These are phyloP conservation scores for Coniochaeta sp. DNA, from an alignment of 2,329 filamentous ascomycete species.

Conservation along the genomic window DNA sequence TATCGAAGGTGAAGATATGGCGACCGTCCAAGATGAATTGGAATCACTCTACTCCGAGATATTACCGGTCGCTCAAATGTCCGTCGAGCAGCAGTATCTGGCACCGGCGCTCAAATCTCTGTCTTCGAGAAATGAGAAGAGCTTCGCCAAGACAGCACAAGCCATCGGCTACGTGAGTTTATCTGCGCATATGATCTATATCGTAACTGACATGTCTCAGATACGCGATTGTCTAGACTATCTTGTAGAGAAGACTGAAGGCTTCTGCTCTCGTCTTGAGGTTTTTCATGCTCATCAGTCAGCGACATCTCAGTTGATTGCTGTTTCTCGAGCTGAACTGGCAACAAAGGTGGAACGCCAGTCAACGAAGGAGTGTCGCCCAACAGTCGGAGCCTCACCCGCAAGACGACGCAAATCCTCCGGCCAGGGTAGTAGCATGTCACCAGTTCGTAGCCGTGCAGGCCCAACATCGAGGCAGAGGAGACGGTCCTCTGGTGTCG, in stretches of 20 bases:
- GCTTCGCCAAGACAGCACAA: slow-evolving; percentile 33
- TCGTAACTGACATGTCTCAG: slow-evolving; percentile 24
- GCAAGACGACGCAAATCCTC: slow-evolving; percentile 17
- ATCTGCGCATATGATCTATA: slow-evolving; percentile 1
- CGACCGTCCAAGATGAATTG: slow-evolving; percentile 53
- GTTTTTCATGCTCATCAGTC: slow-evolving; percentile 37
- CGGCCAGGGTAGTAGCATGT: slow-evolving; percentile 12
- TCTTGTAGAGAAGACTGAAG: slow-evolving; percentile 37
- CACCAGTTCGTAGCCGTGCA: slow-evolving; percentile 26
- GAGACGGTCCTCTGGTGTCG: slow-evolving; percentile 26
- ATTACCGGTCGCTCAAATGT: slow-evolving; percentile 62
- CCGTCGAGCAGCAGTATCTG: slow-evolving; percentile 58
- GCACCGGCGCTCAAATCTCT: slow-evolving; percentile 47
- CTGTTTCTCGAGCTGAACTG: slow-evolving; percentile 36
- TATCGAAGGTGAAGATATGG: slow-evolving; percentile 31
- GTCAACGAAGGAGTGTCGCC: slow-evolving; percentile 14
- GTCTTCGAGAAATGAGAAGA: slow-evolving; percentile 33
- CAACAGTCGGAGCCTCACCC: slow-evolving; percentile 23
- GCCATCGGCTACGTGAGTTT: slow-evolving; percentile 43
- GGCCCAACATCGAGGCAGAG: slow-evolving; percentile 13
- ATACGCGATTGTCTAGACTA: slow-evolving; percentile 44
- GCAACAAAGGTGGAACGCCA: slow-evolving; percentile 13
- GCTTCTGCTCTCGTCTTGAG: slow-evolving; percentile 32
- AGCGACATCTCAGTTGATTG: slow-evolving; percentile 28
- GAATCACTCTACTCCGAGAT: slow-evolving; percentile 65